Percentiles rank a stretch among this genome's conserved stretches.
These are phyloP conservation scores for Copromyces sp. DNA, from an alignment of 495 filamentous ascomycete species.

Conservation along the genomic window DNA sequence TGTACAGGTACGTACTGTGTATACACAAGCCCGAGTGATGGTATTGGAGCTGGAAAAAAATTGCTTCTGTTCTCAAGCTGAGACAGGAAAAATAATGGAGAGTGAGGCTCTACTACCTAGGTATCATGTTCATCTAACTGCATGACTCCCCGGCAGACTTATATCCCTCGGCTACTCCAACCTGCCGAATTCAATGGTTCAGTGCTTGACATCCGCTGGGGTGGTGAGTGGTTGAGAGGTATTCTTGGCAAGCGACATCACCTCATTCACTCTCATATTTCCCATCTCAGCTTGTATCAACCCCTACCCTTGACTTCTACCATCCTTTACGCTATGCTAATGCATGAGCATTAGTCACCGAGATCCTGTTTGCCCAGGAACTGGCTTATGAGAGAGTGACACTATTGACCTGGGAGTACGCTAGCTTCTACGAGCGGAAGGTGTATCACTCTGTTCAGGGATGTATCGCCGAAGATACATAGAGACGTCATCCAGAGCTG, in stretches of 20 bases:
- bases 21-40: background rate
- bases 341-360: background rate
- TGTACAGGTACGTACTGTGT: background rate
- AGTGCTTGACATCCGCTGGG: background rate
- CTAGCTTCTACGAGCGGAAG: background rate
- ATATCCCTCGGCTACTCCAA: background rate
- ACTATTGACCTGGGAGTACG: background rate
- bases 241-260: background rate
- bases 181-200: background rate
- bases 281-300: background rate
- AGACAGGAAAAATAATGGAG: background rate
- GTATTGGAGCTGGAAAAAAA: background rate
- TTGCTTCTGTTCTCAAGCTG: background rate
- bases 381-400: background rate
- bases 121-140: background rate
- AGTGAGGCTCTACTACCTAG: background rate
- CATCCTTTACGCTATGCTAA: background rate
- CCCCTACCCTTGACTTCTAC: background rate
- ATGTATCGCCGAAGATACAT: background rate
- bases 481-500: background rate
- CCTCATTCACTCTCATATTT: background rate
- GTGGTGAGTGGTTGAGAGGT: background rate
- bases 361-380: background rate
- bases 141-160: background rate
- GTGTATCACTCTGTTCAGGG: background rate